Evolutionary conservation across 495 filamentous ascomycete species (phyloP).

Genomic region (Thermochaetoides thermophila): DNA sequence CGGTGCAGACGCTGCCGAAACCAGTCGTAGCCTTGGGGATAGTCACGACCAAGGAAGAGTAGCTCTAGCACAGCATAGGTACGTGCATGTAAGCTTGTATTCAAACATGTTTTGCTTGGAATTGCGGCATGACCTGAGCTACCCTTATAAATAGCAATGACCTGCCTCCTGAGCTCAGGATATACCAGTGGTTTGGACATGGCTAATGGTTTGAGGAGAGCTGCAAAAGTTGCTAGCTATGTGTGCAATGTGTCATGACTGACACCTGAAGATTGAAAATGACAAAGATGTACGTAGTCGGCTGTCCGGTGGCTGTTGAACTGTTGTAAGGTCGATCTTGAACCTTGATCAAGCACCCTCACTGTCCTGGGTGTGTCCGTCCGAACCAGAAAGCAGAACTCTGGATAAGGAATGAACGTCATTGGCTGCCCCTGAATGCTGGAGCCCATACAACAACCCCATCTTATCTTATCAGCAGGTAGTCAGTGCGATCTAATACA

Average conservation of each 20-base stretch:
- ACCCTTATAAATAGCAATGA: conserved; percentile 90
- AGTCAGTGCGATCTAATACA: not conserved
- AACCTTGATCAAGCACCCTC: too few species aligned
- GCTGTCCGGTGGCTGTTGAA: too few species aligned
- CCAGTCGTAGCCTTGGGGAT: conserved; percentile 75
- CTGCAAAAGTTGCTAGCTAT: not conserved
- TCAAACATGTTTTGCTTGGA: not conserved
- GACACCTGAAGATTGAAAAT: too few species aligned
- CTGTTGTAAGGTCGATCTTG: too few species aligned
- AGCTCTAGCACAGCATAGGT: conserved; percentile 50
- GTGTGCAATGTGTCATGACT: not conserved
- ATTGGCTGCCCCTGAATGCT: not conserved
- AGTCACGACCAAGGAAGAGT: conserved; percentile 68
- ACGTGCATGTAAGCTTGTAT: not conserved
- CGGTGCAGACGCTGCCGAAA: conserved; percentile 69
- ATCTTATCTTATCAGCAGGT: conserved; percentile 1
- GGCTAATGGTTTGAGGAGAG: conserved; percentile 1
- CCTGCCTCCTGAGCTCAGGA: conserved; percentile 54
- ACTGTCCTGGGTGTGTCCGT: too few species aligned
- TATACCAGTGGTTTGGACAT: too few species aligned
- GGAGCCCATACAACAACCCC: not conserved
- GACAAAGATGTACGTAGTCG: too few species aligned
- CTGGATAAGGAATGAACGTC: too few species aligned
- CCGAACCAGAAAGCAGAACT: too few species aligned
- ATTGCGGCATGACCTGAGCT: too few species aligned